Conservation (phyloP, 192 early-diverging fungal genomes). For the Coemansia sp. region DNA sequence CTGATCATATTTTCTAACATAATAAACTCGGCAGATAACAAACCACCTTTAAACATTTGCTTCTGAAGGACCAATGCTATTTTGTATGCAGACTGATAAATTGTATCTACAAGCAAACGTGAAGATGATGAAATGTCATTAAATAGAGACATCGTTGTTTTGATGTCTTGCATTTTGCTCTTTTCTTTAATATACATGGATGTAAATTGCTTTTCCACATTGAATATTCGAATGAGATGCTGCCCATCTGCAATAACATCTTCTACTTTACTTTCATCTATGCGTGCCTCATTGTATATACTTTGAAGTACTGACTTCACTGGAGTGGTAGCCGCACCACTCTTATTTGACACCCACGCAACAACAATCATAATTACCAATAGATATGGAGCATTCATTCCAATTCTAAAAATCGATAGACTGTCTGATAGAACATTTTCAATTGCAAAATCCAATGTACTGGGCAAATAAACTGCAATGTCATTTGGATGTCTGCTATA, state of each 20-base stretch:
- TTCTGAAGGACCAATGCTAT: neutral
- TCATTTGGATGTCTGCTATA: too few species aligned
- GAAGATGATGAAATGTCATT: neutral
- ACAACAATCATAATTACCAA: constrained; percentile 17
- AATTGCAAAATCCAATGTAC: too few species aligned
- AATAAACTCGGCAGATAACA: neutral
- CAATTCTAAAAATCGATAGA: too few species aligned
- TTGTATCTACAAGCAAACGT: too few species aligned
- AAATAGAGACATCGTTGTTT: constrained; percentile 36
- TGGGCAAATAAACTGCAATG: too few species aligned
- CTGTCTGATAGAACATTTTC: neutral
- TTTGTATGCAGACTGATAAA: too few species aligned
- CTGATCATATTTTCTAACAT: neutral
- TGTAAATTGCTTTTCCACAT: constrained; percentile 59
- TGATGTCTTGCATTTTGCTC: constrained; percentile 61
- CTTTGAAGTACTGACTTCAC: neutral
- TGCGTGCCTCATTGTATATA: neutral
- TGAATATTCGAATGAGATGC: constrained; percentile 61
- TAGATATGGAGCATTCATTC: constrained; percentile 8
- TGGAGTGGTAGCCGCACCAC: neutral
- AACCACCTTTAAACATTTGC: neutral
- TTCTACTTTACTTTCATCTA: neutral
- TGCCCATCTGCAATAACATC: too few species aligned
- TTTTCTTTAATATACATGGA: constrained; percentile 52
- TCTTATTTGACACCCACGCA: constrained; percentile 1